These are phyloP conservation scores for Ramaria rubella DNA, from an alignment of 768 basidiomycete genomes.

Conservation along the genomic window DNA sequence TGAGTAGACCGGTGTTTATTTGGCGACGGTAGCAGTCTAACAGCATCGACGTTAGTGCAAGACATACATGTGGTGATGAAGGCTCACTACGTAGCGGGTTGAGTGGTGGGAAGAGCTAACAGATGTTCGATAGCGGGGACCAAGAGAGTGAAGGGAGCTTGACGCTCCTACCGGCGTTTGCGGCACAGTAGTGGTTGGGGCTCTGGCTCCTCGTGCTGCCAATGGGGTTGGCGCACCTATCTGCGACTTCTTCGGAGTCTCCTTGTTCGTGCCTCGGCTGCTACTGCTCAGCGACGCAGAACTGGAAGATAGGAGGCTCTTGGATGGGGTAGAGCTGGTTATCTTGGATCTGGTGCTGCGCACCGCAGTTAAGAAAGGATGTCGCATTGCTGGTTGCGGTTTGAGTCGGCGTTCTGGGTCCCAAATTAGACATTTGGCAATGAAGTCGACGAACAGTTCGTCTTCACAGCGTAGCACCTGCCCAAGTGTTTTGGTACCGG, in stretches of 20 bases:
- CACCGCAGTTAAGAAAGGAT: constrained; percentile 73
- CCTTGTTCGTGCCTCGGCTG: constrained; percentile 47
- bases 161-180: constrained; percentile 12
- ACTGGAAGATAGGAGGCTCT: constrained; percentile 47
- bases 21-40: constrained; percentile 5
- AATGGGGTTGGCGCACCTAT: constrained; percentile 86
- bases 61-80: neutral
- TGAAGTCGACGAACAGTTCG: constrained; percentile 94
- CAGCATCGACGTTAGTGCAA: neutral
- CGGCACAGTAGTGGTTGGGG: constrained; percentile 7
- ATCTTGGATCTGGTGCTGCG: constrained; percentile 42
- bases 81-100: constrained; percentile 6
- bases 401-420: constrained; percentile 95
- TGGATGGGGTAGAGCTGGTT: constrained; percentile 40
- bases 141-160: constrained; percentile 3
- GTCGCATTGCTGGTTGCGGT: constrained; percentile 85
- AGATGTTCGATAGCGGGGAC: constrained; percentile 9
- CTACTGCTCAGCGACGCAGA: constrained; percentile 25
- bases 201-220: constrained; percentile 49
- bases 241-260: constrained; percentile 83
- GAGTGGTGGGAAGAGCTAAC: constrained; percentile 5
- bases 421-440: constrained; percentile 95
- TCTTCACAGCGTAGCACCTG: constrained; percentile 90
- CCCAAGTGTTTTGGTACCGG: constrained; percentile 83
- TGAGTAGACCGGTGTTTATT: neutral